Evolutionary conservation across 331 rosid species (phyloP), one percentile per base, ranked within the genome.

Genomic region (Malus hybrid): DNA sequence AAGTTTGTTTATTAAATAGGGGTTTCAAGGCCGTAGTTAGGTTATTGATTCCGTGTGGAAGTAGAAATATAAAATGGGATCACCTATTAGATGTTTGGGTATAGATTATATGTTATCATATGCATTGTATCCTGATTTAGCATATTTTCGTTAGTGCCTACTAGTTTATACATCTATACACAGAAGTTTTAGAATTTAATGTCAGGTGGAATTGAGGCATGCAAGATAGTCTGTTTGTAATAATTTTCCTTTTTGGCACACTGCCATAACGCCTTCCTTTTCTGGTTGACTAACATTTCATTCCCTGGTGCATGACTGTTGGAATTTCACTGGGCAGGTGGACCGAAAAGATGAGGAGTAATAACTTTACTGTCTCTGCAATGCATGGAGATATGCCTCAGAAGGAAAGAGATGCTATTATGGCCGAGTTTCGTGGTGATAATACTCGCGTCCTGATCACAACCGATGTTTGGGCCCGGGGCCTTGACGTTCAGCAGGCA

Each of bases 331-430:
- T 85, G 78, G 65, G 68, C 85, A 88, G 99, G 97, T 94, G 77
- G 99, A 92, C 96, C 7, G 97, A 94, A 77, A 94, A 94, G 81
- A 94, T 94, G 99, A 97, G 99, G 10, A 88, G 81, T 83, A 85
- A 24, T 24, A 24, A 24, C 24, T 24, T 24, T 24, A 24, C 24
- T 24, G 24, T 24, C 24, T 24, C 24, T 66, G 78, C 97, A 39
- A 94, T 94, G 99, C 99, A 94, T 57, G 99, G 99, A 24, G 99
- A 94, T 83, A 94, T 94, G 97, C 99, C 99, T 60, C 99, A 94
- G 77, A 94, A 71, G 79, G 99, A 94, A 79, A 84, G 99, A 86
- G 99, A 94, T 75, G 97, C 96, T 60, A 94, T 94, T 73, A 94
- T 94, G 99, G 86, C 81, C 24, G 97, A 94, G 88, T 94, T 94